These are phyloP conservation scores for Furcasterigmium sp. DNA, from an alignment of 2,329 filamentous ascomycete species.

Conservation along the genomic window DNA sequence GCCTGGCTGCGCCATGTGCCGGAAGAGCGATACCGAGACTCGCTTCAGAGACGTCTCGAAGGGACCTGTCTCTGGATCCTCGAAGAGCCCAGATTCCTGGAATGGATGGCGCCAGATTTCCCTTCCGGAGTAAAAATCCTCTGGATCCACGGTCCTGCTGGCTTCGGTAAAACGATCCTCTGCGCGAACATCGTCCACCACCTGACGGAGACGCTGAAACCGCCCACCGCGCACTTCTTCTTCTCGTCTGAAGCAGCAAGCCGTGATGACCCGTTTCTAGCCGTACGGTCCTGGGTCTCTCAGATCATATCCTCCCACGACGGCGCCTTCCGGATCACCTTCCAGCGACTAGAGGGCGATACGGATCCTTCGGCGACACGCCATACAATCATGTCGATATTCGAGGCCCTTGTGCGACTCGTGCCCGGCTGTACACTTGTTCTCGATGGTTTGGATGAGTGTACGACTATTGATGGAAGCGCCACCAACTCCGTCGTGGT, in stretches of 20 bases:
- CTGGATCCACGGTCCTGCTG: conserved; percentile 24
- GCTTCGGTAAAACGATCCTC: conserved; percentile 27
- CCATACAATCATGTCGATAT: conserved; percentile 11
- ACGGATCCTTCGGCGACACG: conserved; percentile 10
- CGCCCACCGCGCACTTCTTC: conserved; percentile 22
- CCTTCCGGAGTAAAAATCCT: conserved; percentile 12
- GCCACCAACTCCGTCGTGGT: neutral
- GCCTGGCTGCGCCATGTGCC: conserved; percentile 9
- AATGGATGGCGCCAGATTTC: conserved; percentile 14
- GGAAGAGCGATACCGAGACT: conserved; percentile 14
- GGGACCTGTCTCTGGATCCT: conserved; percentile 23
- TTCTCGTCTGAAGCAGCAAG: conserved; percentile 21
- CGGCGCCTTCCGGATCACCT: conserved; percentile 10
- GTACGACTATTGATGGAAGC: conserved; percentile 3
- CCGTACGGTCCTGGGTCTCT: conserved; percentile 23
- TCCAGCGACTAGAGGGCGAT: neutral
- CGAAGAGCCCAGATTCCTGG: conserved; percentile 3
- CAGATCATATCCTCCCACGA: conserved; percentile 12
- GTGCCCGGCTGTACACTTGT: conserved; percentile 17
- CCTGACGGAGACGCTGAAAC: neutral
- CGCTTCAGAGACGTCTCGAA: conserved; percentile 11
- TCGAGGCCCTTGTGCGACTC: conserved; percentile 7
- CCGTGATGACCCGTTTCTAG: conserved; percentile 17
- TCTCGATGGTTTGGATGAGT: conserved; percentile 30
- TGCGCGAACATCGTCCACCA: conserved; percentile 21